phyloP scores from a whole-genome alignment of 495 filamentous ascomycete genomes.

The Talaromyces liani region DNA sequence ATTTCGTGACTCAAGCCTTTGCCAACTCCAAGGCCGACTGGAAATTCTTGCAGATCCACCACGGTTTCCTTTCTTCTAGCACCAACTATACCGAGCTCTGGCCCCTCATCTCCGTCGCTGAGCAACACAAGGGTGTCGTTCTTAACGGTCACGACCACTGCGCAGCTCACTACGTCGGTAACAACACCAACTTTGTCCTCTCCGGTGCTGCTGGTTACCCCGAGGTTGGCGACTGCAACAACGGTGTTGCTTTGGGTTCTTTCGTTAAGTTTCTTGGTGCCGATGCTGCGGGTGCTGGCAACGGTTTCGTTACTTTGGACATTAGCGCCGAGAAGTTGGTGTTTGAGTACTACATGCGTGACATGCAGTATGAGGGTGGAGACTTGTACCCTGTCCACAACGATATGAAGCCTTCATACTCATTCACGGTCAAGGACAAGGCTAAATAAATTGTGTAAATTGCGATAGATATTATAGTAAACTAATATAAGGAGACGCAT shows the following conservation, averaged over 20 bases:
- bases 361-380: conserved; percentile 9
- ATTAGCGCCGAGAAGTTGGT: conserved; percentile 14
- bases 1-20: conserved; percentile 15
- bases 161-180: conserved; percentile 16
- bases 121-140: conserved; percentile 16
- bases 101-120: conserved; percentile 15
- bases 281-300: conserved; percentile 12
- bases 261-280: conserved; percentile 18
- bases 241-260: conserved; percentile 14
- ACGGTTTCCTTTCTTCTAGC: conserved; percentile 14
- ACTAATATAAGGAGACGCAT: not conserved
- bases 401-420: conserved; percentile 17
- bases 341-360: conserved; percentile 15
- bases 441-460: not conserved
- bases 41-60: conserved; percentile 20
- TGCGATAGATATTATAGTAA: not conserved
- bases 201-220: conserved; percentile 14
- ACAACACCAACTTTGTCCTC: conserved; percentile 17
- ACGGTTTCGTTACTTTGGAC: conserved; percentile 20
- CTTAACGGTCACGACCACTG: conserved; percentile 20
- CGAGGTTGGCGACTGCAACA: conserved; percentile 19
- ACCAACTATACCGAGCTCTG: conserved; percentile 15
- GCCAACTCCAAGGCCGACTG: conserved; percentile 14
- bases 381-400: conserved; percentile 16
- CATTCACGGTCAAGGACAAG: conserved; percentile 13